Evolutionary conservation across 306 rosid species (phyloP).

Genomic region (Ziziphus jujuba): DNA sequence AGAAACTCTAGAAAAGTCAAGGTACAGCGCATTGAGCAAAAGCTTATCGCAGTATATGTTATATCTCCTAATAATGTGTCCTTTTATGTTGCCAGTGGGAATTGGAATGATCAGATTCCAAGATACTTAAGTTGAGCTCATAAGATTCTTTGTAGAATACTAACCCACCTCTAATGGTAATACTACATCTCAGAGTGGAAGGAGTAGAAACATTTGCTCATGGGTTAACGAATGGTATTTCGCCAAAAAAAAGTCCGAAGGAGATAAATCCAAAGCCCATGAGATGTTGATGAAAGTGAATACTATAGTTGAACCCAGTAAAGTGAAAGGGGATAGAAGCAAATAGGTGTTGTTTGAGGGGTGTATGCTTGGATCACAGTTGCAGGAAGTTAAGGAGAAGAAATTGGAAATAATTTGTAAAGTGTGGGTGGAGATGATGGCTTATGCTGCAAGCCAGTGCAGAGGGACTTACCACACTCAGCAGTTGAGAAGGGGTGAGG

Average conservation of each 20-base stretch:
- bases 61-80: slow-evolving; percentile 11
- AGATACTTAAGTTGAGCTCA: slow-evolving; percentile 44
- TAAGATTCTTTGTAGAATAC: slow-evolving; percentile 11
- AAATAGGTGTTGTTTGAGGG: slow-evolving; percentile 28
- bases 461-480: slow-evolving; percentile 3
- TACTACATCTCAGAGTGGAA: no score
- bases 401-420: slow-evolving; percentile 8
- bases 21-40: background rate
- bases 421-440: slow-evolving; percentile 21
- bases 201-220: no score
- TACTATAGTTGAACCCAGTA: background rate
- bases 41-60: slow-evolving; percentile 24
- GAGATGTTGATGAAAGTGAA: background rate
- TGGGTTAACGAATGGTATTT: no score
- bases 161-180: no score
- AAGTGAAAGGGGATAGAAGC: slow-evolving; percentile 25
- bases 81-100: slow-evolving; percentile 29
- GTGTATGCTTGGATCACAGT: slow-evolving; percentile 2
- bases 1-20: no score
- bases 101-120: slow-evolving; percentile 23
- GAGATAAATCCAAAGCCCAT: background rate
- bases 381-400: background rate
- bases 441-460: slow-evolving; percentile 6
- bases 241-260: background rate
- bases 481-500: slow-evolving; percentile 21